Evolutionary conservation across 371 early-diverging fungal genomes (phyloP), one percentile per base, ranked within the genome.

Genomic region (Zopfochytrium polystomum): DNA sequence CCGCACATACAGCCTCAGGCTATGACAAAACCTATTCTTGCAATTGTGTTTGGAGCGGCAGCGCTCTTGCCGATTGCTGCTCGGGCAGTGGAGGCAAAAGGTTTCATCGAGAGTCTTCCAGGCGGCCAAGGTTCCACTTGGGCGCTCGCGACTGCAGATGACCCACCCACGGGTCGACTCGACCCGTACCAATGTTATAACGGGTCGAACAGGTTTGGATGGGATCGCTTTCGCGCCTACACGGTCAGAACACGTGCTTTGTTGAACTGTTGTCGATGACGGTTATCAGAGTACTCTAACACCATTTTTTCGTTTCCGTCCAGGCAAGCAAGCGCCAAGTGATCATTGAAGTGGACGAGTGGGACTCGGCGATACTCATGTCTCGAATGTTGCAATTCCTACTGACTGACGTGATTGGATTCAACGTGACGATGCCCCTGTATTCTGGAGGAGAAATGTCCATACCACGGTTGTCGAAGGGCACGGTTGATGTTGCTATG

Each of bases 381-480:
- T 2, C 55, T 5, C 23, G 38, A 1, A 38, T 60, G n/a, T 46
- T 60, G 13, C 33, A 7, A 1, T 23, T 33, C 11, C 13, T 65
- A 15, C 26, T 59, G 13, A 52, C 52, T 3, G 60, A 59, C 5
- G 42, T 60, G 5, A 25, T 65, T 29, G 65, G 65, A 4, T 65
- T 54, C 59, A 35, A 55, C n/a, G 60, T 65, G 2, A 26, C 34
- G 20, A 51, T 59, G 22, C 32, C 23, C 5, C 33, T 33, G 11
- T 65, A 54, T 27, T 46, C 18, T 13, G 65, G 60, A 13, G 65
- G 60, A 7, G 27, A 20, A 3, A 9, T 31, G 18, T 47, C 49
- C 9, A 54, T 53, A 13, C 43, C 34, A 7, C 54, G 65, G 5
- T 23, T 63, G 29, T n/a, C 27, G 15, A 6, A 38, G 5, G 48